Base-by-base conservation (phyloP, 805 yeast genomes). In the Wickerhamiella nectarea region DNA sequence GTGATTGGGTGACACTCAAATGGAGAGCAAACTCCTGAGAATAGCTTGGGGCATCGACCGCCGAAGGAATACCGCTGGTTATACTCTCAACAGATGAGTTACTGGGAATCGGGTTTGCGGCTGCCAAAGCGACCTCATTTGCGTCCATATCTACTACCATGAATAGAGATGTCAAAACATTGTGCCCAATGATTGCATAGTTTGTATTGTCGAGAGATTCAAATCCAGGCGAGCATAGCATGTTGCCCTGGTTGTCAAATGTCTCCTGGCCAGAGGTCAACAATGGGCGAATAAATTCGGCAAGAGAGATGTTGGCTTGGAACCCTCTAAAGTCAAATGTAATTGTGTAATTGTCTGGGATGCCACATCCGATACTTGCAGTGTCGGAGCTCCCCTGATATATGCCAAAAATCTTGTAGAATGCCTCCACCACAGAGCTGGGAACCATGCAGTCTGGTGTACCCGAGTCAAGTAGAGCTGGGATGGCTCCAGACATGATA, bases 91-190 rank as follows among this genome's bases (percentile, higher is more conserved):
- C 46, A 9, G 25, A 29, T 4, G 42, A 39, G 41, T 46, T 41
- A 25, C 56, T 48, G 6, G 45, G 49, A 46, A 59, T 55, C 45
- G 47, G 50, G 24, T 48, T 53, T 20, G 73, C 67, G 44, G 70
- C 72, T 8, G 79, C 85, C 41, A 81, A 50, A 1, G 79, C 74
- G 21, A 80, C 65, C 54, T 72, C 66, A 40, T 59, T 59, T 50
- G 70, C 70, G 26, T 77, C 83, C 43, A 78, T 62, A 56, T 82
- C 82, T 56, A 71, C 77, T 14, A 79, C 85, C 18, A 74, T 69
- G 55, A 80, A 82, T 14, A 78, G 78, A 29, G 72, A 69, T 44
- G 82, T 66, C 49, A 81, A 60, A 53, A 81, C 71, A 38, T 72
- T 69, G 54, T 79, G 85, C 6, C 91, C 91, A 24, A 81, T 63